Base-by-base conservation (phyloP, 306 rosid genomes). In the Corylus americana region DNA sequence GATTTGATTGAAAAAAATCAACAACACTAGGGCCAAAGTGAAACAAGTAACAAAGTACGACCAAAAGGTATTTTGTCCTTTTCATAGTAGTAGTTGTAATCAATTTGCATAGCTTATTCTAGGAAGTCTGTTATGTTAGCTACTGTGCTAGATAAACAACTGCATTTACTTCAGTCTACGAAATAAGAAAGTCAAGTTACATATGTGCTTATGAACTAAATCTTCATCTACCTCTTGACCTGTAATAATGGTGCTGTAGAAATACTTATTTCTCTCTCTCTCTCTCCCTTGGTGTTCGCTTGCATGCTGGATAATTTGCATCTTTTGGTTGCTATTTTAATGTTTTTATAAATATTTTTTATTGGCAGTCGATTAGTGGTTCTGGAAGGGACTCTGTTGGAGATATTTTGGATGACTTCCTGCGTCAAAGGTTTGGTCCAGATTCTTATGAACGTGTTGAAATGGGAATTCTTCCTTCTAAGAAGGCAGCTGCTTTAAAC, bases 391-490 rank as follows among this genome's bases (percentile, higher is more conserved):
- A 35, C 87, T 25, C 87, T 49, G 76, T 90, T 47, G 98, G 97
- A 84, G 88, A 92, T 89, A 77, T 91, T 84, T 90, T 95, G 91
- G 99, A 93, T 31, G 99, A 95, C 78, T 80, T 87, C 13, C 62
- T 95, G 78, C 88, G 87, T 9, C 91, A 58, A 78, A 89, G 91
- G 83, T 93, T 85, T 86, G 97, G 92, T 69, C 62, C 25, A 50
- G 91, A 93, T 82, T 91, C 91, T 48, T 95, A 85, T 79, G 99
- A 95, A 87, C 87, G 96, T 58, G 51, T 95, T 74, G 96, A 89
- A 58, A 76, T 74, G 66, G 73, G 80, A 83, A 73, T 89, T 78
- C 0, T n/a, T 7, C 13, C 27, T 57, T 55, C 93, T 58, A 90
- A 89, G 90, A 93, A 85, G 79, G 84, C 75, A 72, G 85, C 82